A percentile compares a stretch with the other conserved stretches of the same genome.
These are phyloP conservation scores for Erythrophleum fordii DNA, from an alignment of 306 rosid genomes.

Conservation along the genomic window DNA sequence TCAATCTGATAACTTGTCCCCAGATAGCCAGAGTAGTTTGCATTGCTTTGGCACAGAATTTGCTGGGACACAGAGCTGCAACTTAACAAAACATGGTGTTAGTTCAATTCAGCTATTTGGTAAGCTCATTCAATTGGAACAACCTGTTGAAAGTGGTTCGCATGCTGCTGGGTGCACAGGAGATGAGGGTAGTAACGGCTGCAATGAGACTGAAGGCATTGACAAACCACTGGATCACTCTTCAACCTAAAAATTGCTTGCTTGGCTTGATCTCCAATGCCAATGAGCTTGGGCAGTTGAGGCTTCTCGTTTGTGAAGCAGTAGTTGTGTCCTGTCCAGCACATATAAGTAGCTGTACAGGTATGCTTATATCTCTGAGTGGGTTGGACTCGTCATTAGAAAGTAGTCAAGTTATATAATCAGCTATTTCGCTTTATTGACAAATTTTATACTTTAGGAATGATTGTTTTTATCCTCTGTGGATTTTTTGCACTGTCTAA, in stretches of 20 bases:
- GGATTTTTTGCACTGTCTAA: not conserved
- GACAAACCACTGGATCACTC: not conserved
- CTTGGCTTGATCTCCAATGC: not conserved
- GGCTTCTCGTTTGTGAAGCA: not conserved
- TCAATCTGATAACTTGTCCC: slow-evolving; percentile 1
- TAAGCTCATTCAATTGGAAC: not conserved
- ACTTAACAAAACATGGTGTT: not conserved
- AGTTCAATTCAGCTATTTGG: not conserved
- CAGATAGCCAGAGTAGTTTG: slow-evolving; percentile 17
- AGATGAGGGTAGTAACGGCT: not conserved
- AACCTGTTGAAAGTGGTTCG: not conserved
- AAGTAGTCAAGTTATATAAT: not conserved
- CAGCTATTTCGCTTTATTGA: not conserved
- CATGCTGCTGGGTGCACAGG: not conserved
- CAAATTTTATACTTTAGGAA: not conserved
- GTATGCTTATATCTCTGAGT: not conserved
- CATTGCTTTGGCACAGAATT: not conserved
- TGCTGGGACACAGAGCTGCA: not conserved
- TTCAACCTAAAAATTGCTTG: not conserved
- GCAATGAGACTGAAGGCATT: not conserved
- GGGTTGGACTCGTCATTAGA: not conserved
- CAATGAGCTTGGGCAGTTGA: not conserved
- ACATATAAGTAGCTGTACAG: not conserved
- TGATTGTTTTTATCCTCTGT: not conserved
- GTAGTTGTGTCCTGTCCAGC: not conserved